phyloP scores from a whole-genome alignment of 2,329 filamentous ascomycete genomes.

The Cytospora chrysosperma region DNA sequence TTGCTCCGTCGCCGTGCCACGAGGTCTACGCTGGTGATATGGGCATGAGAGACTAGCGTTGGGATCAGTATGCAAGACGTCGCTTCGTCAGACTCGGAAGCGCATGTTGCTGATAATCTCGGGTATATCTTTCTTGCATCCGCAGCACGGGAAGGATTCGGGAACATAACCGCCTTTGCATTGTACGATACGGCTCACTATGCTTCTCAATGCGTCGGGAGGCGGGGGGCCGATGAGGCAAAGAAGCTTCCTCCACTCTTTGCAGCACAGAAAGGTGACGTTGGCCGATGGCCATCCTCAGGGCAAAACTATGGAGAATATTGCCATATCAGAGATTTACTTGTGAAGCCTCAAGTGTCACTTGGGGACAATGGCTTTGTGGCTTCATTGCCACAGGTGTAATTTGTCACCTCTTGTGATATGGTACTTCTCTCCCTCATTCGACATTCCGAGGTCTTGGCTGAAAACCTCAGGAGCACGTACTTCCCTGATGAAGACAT shows the following conservation, averaged over 20 bases:
- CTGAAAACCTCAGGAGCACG: not conserved
- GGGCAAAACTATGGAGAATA: not conserved
- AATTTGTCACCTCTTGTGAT: not conserved
- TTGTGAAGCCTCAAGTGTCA: not conserved
- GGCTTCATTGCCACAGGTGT: not conserved
- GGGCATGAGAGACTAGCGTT: not conserved
- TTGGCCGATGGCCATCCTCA: not conserved
- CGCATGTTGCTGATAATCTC: slow-evolving; percentile 5
- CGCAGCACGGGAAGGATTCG: not conserved
- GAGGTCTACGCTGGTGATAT: not conserved
- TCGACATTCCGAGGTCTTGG: not conserved
- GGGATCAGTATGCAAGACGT: not conserved
- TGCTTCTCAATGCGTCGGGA: not conserved
- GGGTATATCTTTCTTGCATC: not conserved
- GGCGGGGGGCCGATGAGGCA: not conserved
- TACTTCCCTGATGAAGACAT: not conserved
- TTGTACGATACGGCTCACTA: not conserved
- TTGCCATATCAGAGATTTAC: not conserved
- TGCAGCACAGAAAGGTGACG: not conserved
- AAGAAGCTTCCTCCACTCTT: not conserved
- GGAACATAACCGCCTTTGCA: not conserved
- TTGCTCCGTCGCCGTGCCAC: slow-evolving; percentile 11
- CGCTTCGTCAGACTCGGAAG: slow-evolving; percentile 7
- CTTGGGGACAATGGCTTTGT: not conserved
- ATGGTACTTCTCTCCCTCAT: not conserved